Evolutionary conservation across 2,329 filamentous ascomycete species (phyloP), one percentile per base, ranked within the genome.

Genomic region (Cladosporium sp.): DNA sequence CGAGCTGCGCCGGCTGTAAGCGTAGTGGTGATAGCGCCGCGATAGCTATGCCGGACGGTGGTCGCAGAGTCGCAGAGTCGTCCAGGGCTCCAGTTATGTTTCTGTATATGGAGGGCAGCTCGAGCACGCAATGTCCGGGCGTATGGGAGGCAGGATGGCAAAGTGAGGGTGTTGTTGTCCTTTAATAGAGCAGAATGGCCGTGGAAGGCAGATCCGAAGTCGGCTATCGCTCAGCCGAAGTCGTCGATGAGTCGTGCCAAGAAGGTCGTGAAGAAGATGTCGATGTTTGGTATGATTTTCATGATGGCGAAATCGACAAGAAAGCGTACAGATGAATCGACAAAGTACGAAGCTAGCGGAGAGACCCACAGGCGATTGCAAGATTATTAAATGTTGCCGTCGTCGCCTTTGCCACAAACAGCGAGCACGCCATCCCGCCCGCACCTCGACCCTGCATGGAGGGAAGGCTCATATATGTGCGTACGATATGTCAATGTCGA

Each of bases 181-280:
- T 24, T 26, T 34, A 32, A 26, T 34, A 32, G 15, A 61, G 41
- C 32, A 12, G 47, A n/a, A 3, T 24, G 8, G 24, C 18, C 26
- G 24, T 47, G 14, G 8, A 32, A 32, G 21, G 41, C 52, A 8
- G 21, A 36, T 47, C 61, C 51, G 61, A 64, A 32, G 28, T 57
- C 61, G 61, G 61, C 30, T 59, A 28, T 21, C 34, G 14, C n/a
- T 62, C 60, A 57, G 61, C 61, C 61, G 61, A 64, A 64, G 61
- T 44, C 61, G 47, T 28, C n/a, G 18, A 15, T 32, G 52, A 34
- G 14, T 38, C 47, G 59, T 32, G 38, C 59, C 59, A 34, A 62
- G 47, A 18, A 30, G 18, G 18, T 2, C n/a, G 6, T 24, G 32
- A 62, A 59, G 36, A 28, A 51, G 26, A 32, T 30, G 38, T 38